Percentiles rank a stretch among this genome's conserved stretches.
Conservation (phyloP, 495 filamentous ascomycete genomes). For the Talaromyces liani region DNA sequence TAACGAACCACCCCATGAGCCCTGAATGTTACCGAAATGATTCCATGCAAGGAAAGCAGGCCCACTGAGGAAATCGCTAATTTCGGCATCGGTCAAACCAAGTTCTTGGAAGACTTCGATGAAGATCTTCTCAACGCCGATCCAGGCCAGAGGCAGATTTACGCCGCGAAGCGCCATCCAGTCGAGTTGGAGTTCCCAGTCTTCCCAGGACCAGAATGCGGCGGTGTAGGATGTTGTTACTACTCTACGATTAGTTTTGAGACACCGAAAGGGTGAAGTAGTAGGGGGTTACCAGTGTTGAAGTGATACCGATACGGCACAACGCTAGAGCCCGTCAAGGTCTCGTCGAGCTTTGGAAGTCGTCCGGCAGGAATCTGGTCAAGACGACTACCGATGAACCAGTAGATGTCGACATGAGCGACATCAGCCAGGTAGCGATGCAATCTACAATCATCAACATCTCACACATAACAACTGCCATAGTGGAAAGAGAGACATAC, state of each 20-base stretch:
- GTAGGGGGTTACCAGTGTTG: conserved; percentile 21
- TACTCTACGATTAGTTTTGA: conserved; percentile 11
- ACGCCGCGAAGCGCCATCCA: conserved; percentile 48
- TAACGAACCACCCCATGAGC: conserved; percentile 38
- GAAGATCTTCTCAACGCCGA: conserved; percentile 44
- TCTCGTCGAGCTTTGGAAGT: background rate
- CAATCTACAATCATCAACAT: conserved; percentile 20
- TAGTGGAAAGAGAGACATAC: conserved; percentile 15
- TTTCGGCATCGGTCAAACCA: conserved; percentile 37
- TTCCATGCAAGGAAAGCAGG: conserved; percentile 52
- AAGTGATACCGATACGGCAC: conserved; percentile 42
- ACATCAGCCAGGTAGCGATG: conserved; percentile 41
- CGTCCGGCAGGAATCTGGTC: background rate
- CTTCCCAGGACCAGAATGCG: conserved; percentile 47
- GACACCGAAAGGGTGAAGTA: too few species aligned
- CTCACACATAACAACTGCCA: too few species aligned
- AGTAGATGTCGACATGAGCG: conserved; percentile 45
- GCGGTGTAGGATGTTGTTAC: conserved; percentile 49
- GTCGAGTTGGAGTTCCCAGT: conserved; percentile 48
- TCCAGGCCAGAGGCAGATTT: conserved; percentile 47
- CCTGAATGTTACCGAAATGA: conserved; percentile 49
- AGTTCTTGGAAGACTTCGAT: conserved; percentile 41
- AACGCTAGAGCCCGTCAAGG: conserved; percentile 11
- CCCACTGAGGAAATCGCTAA: conserved; percentile 37
- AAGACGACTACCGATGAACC: conserved; percentile 25